Evolutionary conservation across 441 rosid genomes (phyloP).

Genomic region (Croton laevigatus): DNA sequence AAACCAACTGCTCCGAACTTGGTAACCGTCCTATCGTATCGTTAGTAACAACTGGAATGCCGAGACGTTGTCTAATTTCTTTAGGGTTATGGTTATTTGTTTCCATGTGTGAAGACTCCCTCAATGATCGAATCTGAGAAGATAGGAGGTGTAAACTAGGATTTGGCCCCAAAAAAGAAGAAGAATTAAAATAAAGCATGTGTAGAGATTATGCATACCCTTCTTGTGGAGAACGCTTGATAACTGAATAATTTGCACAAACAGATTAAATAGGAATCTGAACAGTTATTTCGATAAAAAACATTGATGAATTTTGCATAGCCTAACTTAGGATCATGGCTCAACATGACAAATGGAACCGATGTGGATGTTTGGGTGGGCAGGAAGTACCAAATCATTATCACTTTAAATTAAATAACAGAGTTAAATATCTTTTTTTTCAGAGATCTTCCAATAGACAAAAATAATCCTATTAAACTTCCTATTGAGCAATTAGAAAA

Average conservation of each 20-base stretch:
- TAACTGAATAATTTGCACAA: conserved; percentile 46
- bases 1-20: conserved; percentile 71
- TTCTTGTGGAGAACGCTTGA: conserved; percentile 69
- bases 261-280: conserved; percentile 25
- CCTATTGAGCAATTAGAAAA: neutral
- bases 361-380: no score
- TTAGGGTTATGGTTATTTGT: conserved; percentile 46
- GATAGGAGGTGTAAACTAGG: conserved; percentile 7
- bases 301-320: conserved; percentile 4
- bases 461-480: neutral
- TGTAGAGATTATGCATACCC: conserved; percentile 42
- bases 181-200: conserved; percentile 10
- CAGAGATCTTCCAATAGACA: neutral
- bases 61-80: conserved; percentile 58
- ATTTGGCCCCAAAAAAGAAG: conserved; percentile 12
- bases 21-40: conserved; percentile 61
- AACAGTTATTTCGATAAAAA: neutral
- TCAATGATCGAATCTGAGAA: conserved; percentile 53
- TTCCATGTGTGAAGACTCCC: conserved; percentile 66
- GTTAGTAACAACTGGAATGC: conserved; percentile 53
- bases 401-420: neutral
- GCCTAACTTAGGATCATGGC: no score
- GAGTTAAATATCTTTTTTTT: neutral
- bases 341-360: neutral
- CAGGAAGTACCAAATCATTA: neutral